Evolutionary conservation across 75 land plant species (phyloP).

Genomic region (Isoetes taiwanensis): DNA sequence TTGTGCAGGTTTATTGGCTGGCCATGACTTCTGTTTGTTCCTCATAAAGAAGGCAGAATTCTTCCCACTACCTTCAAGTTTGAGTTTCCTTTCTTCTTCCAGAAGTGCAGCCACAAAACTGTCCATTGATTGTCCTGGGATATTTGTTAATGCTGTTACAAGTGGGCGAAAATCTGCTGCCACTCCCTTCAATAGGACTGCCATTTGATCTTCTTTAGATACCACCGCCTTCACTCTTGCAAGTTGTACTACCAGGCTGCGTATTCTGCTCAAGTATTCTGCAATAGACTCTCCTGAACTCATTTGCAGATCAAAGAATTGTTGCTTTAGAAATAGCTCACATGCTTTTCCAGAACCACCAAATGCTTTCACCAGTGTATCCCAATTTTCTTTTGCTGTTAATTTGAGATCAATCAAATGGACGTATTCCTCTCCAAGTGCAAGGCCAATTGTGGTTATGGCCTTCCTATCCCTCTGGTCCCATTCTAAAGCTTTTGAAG

Average conservation of each 20-base stretch:
- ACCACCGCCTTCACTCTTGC: not conserved
- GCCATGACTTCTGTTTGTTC: no score
- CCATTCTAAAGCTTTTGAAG: not conserved
- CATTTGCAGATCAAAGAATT: not conserved
- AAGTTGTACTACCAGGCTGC: not conserved
- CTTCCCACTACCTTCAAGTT: no score
- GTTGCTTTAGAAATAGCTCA: not conserved
- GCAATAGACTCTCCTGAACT: not conserved
- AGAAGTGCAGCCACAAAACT: not conserved
- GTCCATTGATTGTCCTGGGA: conserved; percentile 1
- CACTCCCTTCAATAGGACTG: not conserved
- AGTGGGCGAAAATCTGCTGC: not conserved
- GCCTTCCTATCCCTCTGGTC: not conserved
- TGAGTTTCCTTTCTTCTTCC: not conserved
- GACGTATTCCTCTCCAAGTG: not conserved
- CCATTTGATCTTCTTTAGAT: not conserved
- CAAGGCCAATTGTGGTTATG: not conserved
- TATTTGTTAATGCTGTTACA: not conserved
- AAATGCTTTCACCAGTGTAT: not conserved
- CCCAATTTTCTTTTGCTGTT: not conserved
- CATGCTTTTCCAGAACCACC: not conserved
- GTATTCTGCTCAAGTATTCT: not conserved
- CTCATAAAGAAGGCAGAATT: no score
- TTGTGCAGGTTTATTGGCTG: no score
- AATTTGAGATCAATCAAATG: conserved; percentile 4